Percentiles rank a stretch among this genome's conserved stretches.
phyloP scores from a whole-genome alignment of 2,329 filamentous ascomycete species.

The Orbilia brochopaga region DNA sequence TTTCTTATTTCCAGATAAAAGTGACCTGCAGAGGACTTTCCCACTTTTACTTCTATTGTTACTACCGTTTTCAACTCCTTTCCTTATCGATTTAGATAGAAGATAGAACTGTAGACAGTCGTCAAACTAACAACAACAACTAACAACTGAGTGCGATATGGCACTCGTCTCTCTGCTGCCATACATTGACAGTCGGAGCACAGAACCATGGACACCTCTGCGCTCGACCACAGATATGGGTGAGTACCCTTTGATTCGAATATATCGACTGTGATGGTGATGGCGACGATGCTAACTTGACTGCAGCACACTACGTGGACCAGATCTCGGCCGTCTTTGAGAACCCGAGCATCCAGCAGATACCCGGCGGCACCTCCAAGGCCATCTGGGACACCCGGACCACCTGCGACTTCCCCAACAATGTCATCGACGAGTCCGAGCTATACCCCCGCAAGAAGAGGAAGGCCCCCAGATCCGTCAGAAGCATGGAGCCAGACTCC shows the following conservation, averaged over 20 bases:
- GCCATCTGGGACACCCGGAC: constrained; percentile 49
- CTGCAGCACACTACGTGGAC: constrained; percentile 35
- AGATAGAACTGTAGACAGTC: too few species aligned
- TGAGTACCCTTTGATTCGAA: constrained; percentile 19
- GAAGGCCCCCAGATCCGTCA: constrained; percentile 33
- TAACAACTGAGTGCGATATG: constrained; percentile 6
- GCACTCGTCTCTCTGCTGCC: constrained; percentile 43
- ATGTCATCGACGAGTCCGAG: constrained; percentile 45
- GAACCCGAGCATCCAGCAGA: constrained; percentile 45
- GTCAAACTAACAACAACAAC: not conserved
- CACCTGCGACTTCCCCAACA: constrained; percentile 46
- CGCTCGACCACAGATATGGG: constrained; percentile 35
- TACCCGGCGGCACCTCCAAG: constrained; percentile 36
- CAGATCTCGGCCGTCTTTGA: constrained; percentile 48
- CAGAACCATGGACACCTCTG: constrained; percentile 38
- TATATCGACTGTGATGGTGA: too few species aligned
- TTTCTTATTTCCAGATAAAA: constrained; percentile 20
- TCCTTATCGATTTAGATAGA: too few species aligned
- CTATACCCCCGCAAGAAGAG: constrained; percentile 45
- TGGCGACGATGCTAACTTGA: not conserved
- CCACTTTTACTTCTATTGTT: too few species aligned
- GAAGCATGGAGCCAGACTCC: constrained; percentile 43
- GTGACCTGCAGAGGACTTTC: constrained; percentile 27
- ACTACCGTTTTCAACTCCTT: too few species aligned
- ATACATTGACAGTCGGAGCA: constrained; percentile 37